phyloP scores from a whole-genome alignment of 2,329 filamentous ascomycete species.

The Coleophoma cylindrospora region DNA sequence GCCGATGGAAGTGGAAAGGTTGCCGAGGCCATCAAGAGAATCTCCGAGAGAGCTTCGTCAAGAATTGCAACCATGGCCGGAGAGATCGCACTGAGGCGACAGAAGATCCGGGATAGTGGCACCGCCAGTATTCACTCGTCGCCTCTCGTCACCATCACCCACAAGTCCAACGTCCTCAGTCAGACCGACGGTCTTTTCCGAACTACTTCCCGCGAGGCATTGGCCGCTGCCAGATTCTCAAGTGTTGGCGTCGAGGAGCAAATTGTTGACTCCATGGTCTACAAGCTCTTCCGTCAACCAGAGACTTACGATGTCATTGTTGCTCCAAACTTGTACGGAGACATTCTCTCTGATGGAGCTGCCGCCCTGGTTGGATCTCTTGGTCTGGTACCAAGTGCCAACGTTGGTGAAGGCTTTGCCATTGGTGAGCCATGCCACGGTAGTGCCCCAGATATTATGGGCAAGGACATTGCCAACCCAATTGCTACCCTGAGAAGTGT shows the following conservation, averaged over 20 bases:
- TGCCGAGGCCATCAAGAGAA: conserved; percentile 96
- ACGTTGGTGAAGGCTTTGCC: conserved; percentile 89
- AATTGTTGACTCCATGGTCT: conserved; percentile 99
- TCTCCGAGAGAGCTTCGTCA: conserved; percentile 76
- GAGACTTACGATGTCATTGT: conserved; percentile 96
- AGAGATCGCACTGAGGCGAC: conserved; percentile 84
- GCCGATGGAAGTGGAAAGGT: conserved; percentile 70
- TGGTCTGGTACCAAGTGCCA: conserved; percentile 89
- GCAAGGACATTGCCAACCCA: conserved; percentile 88
- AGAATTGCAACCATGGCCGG: conserved; percentile 92
- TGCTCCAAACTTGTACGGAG: conserved; percentile 94
- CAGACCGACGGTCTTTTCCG: conserved; percentile 97
- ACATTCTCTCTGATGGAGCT: conserved; percentile 92
- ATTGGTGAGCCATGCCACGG: conserved; percentile 99
- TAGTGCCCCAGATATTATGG: conserved; percentile 92
- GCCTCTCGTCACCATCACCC: conserved; percentile 89
- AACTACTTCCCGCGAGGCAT: conserved; percentile 67
- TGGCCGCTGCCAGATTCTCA: conserved; percentile 60
- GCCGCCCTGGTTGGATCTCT: conserved; percentile 89
- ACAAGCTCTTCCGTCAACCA: conserved; percentile 98
- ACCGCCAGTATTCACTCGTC: conserved; percentile 55
- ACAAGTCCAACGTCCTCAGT: conserved; percentile 96
- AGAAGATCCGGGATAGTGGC: conserved; percentile 66
- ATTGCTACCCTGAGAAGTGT: conserved; percentile 90
- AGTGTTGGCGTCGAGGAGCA: conserved; percentile 80